A percentile compares a stretch with the other conserved stretches of the same genome.
Evolutionary conservation across 2,329 filamentous ascomycete species (phyloP).

Genomic region (Byssothecium circinans): DNA sequence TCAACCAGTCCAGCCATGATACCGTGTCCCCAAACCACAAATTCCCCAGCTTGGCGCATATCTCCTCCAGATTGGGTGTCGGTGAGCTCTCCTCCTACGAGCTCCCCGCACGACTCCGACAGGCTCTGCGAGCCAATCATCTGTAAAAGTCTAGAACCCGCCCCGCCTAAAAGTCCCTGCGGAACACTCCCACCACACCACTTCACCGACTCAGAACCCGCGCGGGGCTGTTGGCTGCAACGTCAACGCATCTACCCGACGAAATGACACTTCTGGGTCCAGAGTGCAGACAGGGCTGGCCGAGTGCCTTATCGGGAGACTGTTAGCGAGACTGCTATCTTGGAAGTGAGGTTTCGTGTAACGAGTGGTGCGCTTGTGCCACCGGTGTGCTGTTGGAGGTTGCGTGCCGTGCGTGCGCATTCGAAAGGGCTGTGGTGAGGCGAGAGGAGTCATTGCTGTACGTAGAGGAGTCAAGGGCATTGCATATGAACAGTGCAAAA

Average conservation of each 20-base stretch:
- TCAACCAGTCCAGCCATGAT: too few relatives aligned
- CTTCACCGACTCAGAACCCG: slow-evolving; percentile 37
- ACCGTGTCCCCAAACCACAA: neutral
- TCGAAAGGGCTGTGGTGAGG: neutral
- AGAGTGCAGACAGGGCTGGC: slow-evolving; percentile 24
- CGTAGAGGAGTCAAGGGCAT: slow-evolving; percentile 3
- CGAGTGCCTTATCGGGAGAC: slow-evolving; percentile 22
- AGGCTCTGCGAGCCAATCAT: slow-evolving; percentile 20
- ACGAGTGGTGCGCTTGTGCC: slow-evolving; percentile 11
- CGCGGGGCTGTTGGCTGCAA: slow-evolving; percentile 27
- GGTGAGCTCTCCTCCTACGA: slow-evolving; percentile 21
- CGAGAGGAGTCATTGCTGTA: neutral
- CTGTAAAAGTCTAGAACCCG: neutral
- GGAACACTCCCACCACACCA: slow-evolving; percentile 19
- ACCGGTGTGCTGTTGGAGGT: slow-evolving; percentile 4
- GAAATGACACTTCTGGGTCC: slow-evolving; percentile 19
- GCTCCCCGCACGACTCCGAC: too few relatives aligned
- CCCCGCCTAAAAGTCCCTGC: slow-evolving; percentile 7
- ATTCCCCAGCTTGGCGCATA: slow-evolving; percentile 25
- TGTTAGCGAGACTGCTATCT: slow-evolving; percentile 21
- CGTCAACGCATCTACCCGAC: slow-evolving; percentile 39
- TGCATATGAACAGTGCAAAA: neutral
- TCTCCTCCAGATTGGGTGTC: slow-evolving; percentile 22
- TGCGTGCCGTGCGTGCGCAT: neutral
- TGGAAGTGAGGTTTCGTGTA: slow-evolving; percentile 23